phyloP scores from a whole-genome alignment of 441 rosid genomes.

The Dalechampia spathulata region DNA sequence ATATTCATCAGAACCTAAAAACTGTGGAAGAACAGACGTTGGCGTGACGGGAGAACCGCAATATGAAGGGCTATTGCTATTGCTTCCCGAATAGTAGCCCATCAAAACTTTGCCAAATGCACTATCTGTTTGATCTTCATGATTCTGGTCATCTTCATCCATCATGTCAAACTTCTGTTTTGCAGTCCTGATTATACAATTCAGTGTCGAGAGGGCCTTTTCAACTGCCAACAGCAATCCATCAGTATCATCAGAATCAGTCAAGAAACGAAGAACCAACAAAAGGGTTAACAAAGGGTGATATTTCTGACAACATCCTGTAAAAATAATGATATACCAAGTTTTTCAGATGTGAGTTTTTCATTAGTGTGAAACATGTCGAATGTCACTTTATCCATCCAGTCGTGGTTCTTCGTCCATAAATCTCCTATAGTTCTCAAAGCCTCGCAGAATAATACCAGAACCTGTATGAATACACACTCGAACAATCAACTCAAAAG shows the following conservation, averaged over 20 bases:
- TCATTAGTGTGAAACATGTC: constrained; percentile 30
- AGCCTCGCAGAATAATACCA: constrained; percentile 44
- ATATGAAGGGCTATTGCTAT: constrained; percentile 20
- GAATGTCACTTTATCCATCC: constrained; percentile 41
- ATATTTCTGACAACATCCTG: no score
- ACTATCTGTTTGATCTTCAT: constrained; percentile 15
- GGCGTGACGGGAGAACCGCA: constrained; percentile 69
- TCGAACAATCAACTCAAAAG: constrained; percentile 1
- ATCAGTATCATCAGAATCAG: constrained; percentile 3
- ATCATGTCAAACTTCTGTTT: constrained; percentile 52
- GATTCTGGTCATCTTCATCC: constrained; percentile 50
- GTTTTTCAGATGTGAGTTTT: constrained; percentile 35
- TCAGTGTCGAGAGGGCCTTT: constrained; percentile 47
- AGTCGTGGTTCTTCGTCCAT: constrained; percentile 44
- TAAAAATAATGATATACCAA: constrained; percentile 34
- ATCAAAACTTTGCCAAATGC: constrained; percentile 27
- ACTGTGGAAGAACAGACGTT: constrained; percentile 66
- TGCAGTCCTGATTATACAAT: constrained; percentile 51
- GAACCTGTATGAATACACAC: constrained; percentile 31
- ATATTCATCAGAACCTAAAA: constrained; percentile 24
- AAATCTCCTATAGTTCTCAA: constrained; percentile 65
- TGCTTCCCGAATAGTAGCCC: constrained; percentile 34
- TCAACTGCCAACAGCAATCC: constrained; percentile 37
- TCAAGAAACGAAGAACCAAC: constrained; percentile 9
- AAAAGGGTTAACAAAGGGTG: no score